Evolutionary conservation across 441 rosid species (phyloP).

Genomic region (Erodium moschatum): DNA sequence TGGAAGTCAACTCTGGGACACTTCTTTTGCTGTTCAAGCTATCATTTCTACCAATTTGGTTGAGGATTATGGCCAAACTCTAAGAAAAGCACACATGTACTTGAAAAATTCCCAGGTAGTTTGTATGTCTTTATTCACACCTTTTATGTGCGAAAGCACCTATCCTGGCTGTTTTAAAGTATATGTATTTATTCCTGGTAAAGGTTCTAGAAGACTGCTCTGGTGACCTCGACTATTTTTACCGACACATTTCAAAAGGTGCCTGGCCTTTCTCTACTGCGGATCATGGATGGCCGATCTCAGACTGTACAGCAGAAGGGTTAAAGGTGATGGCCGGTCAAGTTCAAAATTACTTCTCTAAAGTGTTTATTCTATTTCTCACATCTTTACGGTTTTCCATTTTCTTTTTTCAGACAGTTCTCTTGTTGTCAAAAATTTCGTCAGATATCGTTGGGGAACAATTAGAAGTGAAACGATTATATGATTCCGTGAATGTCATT

Average conservation of each 20-base stretch:
- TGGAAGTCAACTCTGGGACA: slow-evolving; percentile 96
- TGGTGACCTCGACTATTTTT: slow-evolving; percentile 70
- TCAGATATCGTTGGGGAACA: slow-evolving; percentile 68
- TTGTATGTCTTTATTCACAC: background rate
- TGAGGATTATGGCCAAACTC: slow-evolving; percentile 53
- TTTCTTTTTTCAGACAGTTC: slow-evolving; percentile 44
- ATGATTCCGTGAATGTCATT: slow-evolving; percentile 78
- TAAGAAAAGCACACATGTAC: slow-evolving; percentile 59
- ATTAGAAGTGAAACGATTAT: slow-evolving; percentile 43
- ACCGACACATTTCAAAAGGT: slow-evolving; percentile 94
- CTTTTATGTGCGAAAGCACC: background rate
- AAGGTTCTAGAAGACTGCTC: slow-evolving; percentile 80
- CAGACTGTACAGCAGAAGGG: slow-evolving; percentile 97
- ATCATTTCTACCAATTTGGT: slow-evolving; percentile 58
- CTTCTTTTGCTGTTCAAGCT: slow-evolving; percentile 79
- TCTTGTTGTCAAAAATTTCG: slow-evolving; percentile 59
- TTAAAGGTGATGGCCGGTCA: slow-evolving; percentile 50
- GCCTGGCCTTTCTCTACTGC: slow-evolving; percentile 96
- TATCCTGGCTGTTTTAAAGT: background rate
- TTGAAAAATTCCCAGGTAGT: slow-evolving; percentile 64
- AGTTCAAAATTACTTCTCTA: background rate
- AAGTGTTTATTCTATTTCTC: background rate
- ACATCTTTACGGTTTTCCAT: background rate
- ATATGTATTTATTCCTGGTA: slow-evolving; percentile 2
- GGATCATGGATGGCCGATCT: slow-evolving; percentile 96